Conservation (phyloP, 495 filamentous ascomycete species). For the Echria macrotheca region DNA sequence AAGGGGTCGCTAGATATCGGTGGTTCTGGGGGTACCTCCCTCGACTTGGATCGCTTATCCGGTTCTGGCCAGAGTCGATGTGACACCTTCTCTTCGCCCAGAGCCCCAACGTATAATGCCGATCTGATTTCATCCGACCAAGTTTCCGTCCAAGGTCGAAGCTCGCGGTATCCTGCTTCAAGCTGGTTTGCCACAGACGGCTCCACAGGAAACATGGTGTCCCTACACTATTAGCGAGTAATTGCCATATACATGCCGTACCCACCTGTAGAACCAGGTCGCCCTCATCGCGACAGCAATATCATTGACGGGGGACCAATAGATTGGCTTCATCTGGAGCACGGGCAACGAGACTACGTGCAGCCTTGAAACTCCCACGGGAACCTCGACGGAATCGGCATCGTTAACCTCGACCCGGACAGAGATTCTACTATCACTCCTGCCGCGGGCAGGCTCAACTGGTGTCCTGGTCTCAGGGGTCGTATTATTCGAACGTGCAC, state of each 20-base stretch:
- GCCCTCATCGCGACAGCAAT: conserved; percentile 74
- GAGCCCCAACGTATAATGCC: conserved; percentile 82
- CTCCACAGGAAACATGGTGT: conserved; percentile 88
- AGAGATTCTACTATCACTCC: conserved; percentile 12
- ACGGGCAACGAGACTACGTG: conserved; percentile 53
- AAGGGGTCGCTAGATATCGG: conserved; percentile 48
- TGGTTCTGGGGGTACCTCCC: conserved; percentile 33
- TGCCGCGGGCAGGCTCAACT: conserved; percentile 7
- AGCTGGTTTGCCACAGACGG: conserved; percentile 85
- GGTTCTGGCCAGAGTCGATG: conserved; percentile 73
- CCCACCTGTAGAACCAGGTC: conserved; percentile 81
- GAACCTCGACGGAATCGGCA: conserved; percentile 45
- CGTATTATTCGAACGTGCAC: conserved; percentile 11
- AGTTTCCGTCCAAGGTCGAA: conserved; percentile 85
- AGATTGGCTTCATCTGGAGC: conserved; percentile 88
- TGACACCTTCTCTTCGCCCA: conserved; percentile 85
- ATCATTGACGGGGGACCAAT: conserved; percentile 95
- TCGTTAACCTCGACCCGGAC: not conserved
- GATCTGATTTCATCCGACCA: conserved; percentile 91
- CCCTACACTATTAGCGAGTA: conserved; percentile 35
- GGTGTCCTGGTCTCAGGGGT: conserved; percentile 18
- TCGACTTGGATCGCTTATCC: conserved; percentile 33
- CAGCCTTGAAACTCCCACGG: conserved; percentile 72
- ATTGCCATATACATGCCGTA: not conserved
- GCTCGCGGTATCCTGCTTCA: conserved; percentile 78